Conservation (phyloP, 768 basidiomycete species). For the Suillus clintonianus region DNA sequence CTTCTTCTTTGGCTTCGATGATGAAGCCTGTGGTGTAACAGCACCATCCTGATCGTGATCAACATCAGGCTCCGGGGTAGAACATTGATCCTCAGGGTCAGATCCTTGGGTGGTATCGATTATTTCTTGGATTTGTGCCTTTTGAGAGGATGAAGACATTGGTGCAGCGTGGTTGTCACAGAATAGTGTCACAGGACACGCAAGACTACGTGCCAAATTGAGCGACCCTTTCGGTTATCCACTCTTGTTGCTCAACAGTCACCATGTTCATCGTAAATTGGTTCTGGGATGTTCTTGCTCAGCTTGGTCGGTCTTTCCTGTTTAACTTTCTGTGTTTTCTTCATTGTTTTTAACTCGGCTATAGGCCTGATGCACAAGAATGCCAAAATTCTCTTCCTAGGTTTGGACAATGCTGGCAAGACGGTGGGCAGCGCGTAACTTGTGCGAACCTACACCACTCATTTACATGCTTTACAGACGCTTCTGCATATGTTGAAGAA, state of each 20-base stretch:
- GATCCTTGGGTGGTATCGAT: slow-evolving; percentile 38
- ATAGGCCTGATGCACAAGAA: slow-evolving; percentile 94
- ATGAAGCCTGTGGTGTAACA: slow-evolving; percentile 32
- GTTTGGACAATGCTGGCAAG: slow-evolving; percentile 98
- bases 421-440: slow-evolving; percentile 58
- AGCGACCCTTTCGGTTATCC: background rate
- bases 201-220: slow-evolving; percentile 2
- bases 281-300: slow-evolving; percentile 95
- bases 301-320: slow-evolving; percentile 67
- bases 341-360: slow-evolving; percentile 1
- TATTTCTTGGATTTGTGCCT: slow-evolving; percentile 43
- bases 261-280: slow-evolving; percentile 88
- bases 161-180: slow-evolving; percentile 1
- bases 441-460: background rate
- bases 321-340: slow-evolving; percentile 5
- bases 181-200: slow-evolving; percentile 1
- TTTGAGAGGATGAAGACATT: slow-evolving; percentile 39
- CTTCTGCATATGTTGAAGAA: slow-evolving; percentile 99
- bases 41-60: slow-evolving; percentile 15
- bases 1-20: slow-evolving; percentile 77
- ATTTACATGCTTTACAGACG: slow-evolving; percentile 54
- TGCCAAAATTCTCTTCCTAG: slow-evolving; percentile 99
- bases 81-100: slow-evolving; percentile 35
- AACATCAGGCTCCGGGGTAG: slow-evolving; percentile 33
- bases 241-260: slow-evolving; percentile 18